A percentile compares a stretch with the other conserved stretches of the same genome.
Conservation (phyloP, 495 filamentous ascomycete genomes). For the Penicillium alfredii region DNA sequence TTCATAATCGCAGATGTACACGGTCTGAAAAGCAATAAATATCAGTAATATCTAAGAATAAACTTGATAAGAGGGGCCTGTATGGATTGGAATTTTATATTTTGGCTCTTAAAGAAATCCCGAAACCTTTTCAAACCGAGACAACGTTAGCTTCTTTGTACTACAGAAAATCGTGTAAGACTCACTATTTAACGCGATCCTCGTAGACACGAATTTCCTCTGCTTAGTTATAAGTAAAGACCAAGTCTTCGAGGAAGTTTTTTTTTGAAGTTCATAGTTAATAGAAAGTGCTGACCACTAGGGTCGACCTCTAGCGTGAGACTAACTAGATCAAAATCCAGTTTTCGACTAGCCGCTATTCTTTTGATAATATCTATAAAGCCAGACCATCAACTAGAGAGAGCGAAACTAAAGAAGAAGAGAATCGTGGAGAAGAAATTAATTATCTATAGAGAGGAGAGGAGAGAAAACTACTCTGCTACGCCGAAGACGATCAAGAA, state of each 20-base stretch:
- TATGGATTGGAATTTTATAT: slow-evolving; percentile 43
- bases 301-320: slow-evolving; percentile 83
- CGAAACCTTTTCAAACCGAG: slow-evolving; percentile 69
- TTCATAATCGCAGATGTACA: too few relatives aligned
- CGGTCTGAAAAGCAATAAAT: too few relatives aligned
- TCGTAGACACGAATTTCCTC: slow-evolving; percentile 74
- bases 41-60: too few relatives aligned
- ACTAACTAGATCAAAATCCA: slow-evolving; percentile 84
- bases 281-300: slow-evolving; percentile 63
- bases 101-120: slow-evolving; percentile 70
- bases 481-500: too few relatives aligned
- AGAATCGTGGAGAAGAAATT: too few relatives aligned
- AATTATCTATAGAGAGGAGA: too few relatives aligned
- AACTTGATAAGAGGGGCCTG: too few relatives aligned
- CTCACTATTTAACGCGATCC: slow-evolving; percentile 59
- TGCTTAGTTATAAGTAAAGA: slow-evolving; percentile 77
- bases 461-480: too few relatives aligned
- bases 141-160: slow-evolving; percentile 12
- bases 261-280: slow-evolving; percentile 88
- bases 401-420: too few relatives aligned
- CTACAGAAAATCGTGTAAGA: slow-evolving; percentile 8
- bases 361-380: slow-evolving; percentile 78
- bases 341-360: slow-evolving; percentile 69
- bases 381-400: too few relatives aligned
- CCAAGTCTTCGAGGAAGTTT: slow-evolving; percentile 65